These are phyloP conservation scores for Phytopythium cucurbitacearum DNA, from an alignment of 352 stramenopile genomes.

Conservation along the genomic window DNA sequence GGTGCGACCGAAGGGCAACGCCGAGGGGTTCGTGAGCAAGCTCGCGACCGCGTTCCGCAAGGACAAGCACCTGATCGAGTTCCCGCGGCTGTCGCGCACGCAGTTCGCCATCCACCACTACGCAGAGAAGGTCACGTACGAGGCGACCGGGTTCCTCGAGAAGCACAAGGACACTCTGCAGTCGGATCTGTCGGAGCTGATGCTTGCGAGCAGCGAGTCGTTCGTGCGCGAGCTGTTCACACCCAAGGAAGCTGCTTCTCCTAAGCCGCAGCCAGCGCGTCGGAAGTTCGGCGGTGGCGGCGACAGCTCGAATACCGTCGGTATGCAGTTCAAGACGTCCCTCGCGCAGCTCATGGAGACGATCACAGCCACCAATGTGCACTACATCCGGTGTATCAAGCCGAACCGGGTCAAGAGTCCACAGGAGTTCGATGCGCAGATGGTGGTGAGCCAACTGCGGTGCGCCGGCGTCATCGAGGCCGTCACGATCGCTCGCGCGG, in stretches of 20 bases:
- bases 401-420: conserved; percentile 74
- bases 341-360: conserved; percentile 66
- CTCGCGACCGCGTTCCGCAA: conserved; percentile 40
- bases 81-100: conserved; percentile 59
- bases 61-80: conserved; percentile 61
- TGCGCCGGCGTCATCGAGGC: conserved; percentile 81
- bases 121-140: conserved; percentile 90
- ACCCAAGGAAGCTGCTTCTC: conserved; percentile 18
- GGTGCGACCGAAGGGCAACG: conserved; percentile 68
- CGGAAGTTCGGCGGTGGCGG: conserved; percentile 21
- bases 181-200: conserved; percentile 86
- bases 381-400: conserved; percentile 87
- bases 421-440: conserved; percentile 51
- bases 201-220: conserved; percentile 40
- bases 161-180: conserved; percentile 94
- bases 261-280: conserved; percentile 13
- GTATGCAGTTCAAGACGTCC: conserved; percentile 79
- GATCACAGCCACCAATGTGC: conserved; percentile 68
- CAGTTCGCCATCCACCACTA: conserved; percentile 94
- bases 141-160: conserved; percentile 89
- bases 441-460: conserved; percentile 76
- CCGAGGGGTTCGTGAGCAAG: conserved; percentile 64
- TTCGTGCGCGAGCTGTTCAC: conserved; percentile 63
- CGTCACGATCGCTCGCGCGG: conserved; percentile 68
- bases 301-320: conserved; percentile 46